Base-by-base conservation (phyloP, 2,329 filamentous ascomycete genomes). In the Orbilia brochopaga region DNA sequence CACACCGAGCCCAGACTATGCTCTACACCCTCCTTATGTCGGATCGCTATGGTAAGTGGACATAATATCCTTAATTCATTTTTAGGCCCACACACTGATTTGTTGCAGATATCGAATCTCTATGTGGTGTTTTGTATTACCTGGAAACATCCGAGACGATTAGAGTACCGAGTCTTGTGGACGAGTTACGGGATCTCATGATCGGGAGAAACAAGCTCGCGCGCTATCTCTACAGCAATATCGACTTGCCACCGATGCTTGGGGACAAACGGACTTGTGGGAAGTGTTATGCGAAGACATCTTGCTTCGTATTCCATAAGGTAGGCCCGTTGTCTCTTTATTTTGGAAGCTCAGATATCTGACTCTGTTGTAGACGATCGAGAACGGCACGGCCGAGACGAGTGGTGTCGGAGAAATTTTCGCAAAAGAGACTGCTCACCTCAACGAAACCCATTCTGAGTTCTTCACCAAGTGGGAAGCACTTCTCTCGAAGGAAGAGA, bases 391-490 rank as follows among this genome's bases (percentile, higher is more conserved):
- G 65, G 89, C 88, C 3, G 90, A 94, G 74, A 87, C 87, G 0
- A 93, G 93, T 74, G 91, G 90, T 17, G 86, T 96, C 79, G 86
- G 88, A 51, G 86, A 88, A 30, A 90, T 90, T 75, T 99, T 97
- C 77, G 86, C 91, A 57, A 90, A 94, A 73, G 82, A 91, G 4
- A 88, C 96, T 56, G 84, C 85, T 69, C 89, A 95, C 77, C 83
- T 96, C n/a, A 90, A 86, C 4, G 84, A 88, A 1, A 82, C 81
- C 0, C 90, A 97, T 77, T 86, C 87, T 75, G 85, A 87, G 0
- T 99, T 97, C 79, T 97, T 99, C 79, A 84, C 90, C 74, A 96
- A 94, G 78, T 99, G 94, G 94, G 94, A 99, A 79, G 85, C 88
- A 56, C 83, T 99, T 13, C 82, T 99, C 40, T 97, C 93, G 0